phyloP scores from a whole-genome alignment of 2,329 filamentous ascomycete species.

The Colletotrichum incanum region DNA sequence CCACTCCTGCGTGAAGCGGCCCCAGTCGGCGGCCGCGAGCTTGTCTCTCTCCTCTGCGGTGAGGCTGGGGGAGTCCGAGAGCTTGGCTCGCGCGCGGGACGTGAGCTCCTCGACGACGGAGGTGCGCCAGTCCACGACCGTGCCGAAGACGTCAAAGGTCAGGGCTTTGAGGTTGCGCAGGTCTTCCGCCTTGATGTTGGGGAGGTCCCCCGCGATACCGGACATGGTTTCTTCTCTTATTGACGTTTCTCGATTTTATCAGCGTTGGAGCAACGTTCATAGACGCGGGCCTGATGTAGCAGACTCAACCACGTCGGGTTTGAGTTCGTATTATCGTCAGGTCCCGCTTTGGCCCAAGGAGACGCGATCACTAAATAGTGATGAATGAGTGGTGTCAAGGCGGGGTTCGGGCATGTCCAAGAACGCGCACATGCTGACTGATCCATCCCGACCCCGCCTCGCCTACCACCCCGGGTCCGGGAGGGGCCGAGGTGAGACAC shows the following conservation, averaged over 20 bases:
- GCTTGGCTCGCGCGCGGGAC: slow-evolving; percentile 63
- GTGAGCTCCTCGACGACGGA: slow-evolving; percentile 75
- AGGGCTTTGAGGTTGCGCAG: slow-evolving; percentile 67
- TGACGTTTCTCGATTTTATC: neutral
- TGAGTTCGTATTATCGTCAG: neutral
- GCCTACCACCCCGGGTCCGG: slow-evolving; percentile 9
- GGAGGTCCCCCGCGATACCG: slow-evolving; percentile 14
- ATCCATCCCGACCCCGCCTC: slow-evolving; percentile 11
- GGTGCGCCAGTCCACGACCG: slow-evolving; percentile 83
- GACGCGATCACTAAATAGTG: neutral
- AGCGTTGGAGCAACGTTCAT: neutral
- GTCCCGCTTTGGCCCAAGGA: neutral
- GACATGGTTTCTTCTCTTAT: slow-evolving; percentile 46
- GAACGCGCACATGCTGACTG: slow-evolving; percentile 9
- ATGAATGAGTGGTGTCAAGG: slow-evolving; percentile 4
- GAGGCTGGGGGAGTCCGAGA: slow-evolving; percentile 63
- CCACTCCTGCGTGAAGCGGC: slow-evolving; percentile 79
- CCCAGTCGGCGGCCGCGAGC: slow-evolving; percentile 74
- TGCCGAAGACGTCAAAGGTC: slow-evolving; percentile 85
- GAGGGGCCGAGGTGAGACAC: slow-evolving; percentile 7
- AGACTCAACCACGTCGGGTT: neutral
- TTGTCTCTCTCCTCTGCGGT: slow-evolving; percentile 58
- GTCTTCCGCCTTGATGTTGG: slow-evolving; percentile 8
- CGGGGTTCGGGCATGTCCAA: slow-evolving; percentile 1
- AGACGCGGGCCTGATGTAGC: neutral